Base-by-base conservation (phyloP, 139 green algal species). In the Eudorina sp. region DNA sequence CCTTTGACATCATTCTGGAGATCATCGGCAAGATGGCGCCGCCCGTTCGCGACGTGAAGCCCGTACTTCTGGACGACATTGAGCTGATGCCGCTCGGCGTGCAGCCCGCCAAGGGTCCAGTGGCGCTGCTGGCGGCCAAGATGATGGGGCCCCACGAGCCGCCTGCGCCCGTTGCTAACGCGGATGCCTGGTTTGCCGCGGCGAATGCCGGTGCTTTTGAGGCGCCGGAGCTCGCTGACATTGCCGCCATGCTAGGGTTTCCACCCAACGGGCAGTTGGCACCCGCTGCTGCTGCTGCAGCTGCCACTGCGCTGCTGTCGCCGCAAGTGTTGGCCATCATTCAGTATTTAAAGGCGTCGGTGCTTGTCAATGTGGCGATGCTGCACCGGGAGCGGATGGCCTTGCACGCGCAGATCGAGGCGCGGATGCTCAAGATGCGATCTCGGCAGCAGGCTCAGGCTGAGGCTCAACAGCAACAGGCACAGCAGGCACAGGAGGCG, bases 41-140 rank as follows among this genome's bases (percentile, higher is more conserved):
- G n/a, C 9, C 7, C 5, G 41, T 86, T 19, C 80, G 60, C 3
- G 29, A n/a, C 0, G 40, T 29, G 18, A 13, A 23, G 29, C 16
- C 80, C 41, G 23, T 76, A 0, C 11, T 4, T 3, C 45, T 48
- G 80, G 80, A 86, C 2, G 41, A 76, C 8, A 23, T 62, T 0
- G 60, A 86, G 29, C 23, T 86, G 34, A 76, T 86, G 80, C 80
- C 80, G n/a, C 80, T 34, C 0, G 80, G n/a, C 41, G 60, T 86
- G 41, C 9, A 46, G 34, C 80, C 62, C 9, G 27, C 0, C 8
- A 41, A 85, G 11, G 78, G 78, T 9, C 55, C 78, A 21, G 40
- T 85, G 21, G 78, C 78, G 25, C 19, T 36, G 38, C 27, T 85
- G 53, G 78, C 78, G 21, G 55, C 78, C 5, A 9, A n/a, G 6